Base-by-base conservation (phyloP, 768 basidiomycete species). In the Suillus placidus region DNA sequence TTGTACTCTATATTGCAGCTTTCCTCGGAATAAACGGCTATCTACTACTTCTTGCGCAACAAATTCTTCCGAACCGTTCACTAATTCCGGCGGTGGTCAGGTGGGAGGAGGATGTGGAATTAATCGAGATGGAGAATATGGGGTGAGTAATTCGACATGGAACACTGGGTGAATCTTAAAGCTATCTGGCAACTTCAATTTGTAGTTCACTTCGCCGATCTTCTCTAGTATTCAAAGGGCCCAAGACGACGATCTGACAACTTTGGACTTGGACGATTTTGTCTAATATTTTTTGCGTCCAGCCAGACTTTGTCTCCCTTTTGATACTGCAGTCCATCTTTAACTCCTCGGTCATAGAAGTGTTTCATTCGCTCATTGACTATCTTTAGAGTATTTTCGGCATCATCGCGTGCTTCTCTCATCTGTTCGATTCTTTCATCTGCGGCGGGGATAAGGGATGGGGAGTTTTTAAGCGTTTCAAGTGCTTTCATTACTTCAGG, bases 351-450 rank as follows among this genome's bases (percentile, higher is more conserved):
- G 34, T 75, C 68, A 34, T 71, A 69, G 63, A 65, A 68, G 0
- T 61, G 20, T 32, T 74, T 76, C 72, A 77, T 77, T 6, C 43
- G 20, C 2, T 73, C 73, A 26, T 73, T 69, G 0, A 77, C 72
- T 0, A 66, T 32, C 6, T 60, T 7, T 1, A 60, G 30, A 2
- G 18, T 30, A 9, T 9, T 6, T 23, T 61, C 43, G 0, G 58
- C 9, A 73, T 37, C 62, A 13, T 71, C 60, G n/a, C 56, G n/a
- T 0, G 70, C 64, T 8, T 57, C 12, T 61, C 71, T 65, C 68
- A 76, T 71, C 23, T 69, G 10, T 14, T 64, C n/a, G 0, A 62
- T 60, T 54, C 68, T 70, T 6, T 70, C 62, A 4, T 64, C 42
- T 0, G 71, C 71, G 0, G 58, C 52, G 7, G 72, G 67, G 2